These are phyloP conservation scores for Boletus rufocinnamomeus DNA, from an alignment of 768 basidiomycete genomes.

Conservation along the genomic window DNA sequence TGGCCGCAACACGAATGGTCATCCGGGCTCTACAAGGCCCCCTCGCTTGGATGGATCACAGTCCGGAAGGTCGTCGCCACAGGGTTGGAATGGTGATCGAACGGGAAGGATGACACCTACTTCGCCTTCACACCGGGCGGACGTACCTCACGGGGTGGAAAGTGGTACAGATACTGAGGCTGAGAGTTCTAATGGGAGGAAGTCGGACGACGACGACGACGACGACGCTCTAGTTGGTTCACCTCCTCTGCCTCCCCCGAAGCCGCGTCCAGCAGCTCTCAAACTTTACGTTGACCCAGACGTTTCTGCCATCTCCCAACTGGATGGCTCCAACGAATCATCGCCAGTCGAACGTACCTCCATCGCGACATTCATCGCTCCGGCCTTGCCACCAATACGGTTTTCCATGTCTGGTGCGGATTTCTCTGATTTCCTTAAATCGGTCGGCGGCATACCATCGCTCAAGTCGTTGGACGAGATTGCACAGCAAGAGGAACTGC, in stretches of 20 bases:
- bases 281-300: conserved; percentile 27
- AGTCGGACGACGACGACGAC: conserved; percentile 31
- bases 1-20: conserved; percentile 10
- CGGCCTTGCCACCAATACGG: conserved; percentile 87
- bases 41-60: conserved; percentile 21
- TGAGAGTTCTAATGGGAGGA: conserved; percentile 46
- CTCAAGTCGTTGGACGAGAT: conserved; percentile 50
- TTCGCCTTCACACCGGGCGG: conserved; percentile 63
- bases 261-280: conserved; percentile 37
- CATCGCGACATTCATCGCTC: conserved; percentile 78
- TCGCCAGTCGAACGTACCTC: conserved; percentile 68
- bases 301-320: conserved; percentile 25
- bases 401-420: conserved; percentile 84
- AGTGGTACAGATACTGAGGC: conserved; percentile 74
- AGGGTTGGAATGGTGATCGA: conserved; percentile 25
- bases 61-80: conserved; percentile 24
- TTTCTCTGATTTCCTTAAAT: conserved; percentile 72
- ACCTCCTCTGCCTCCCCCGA: conserved; percentile 50
- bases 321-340: conserved; percentile 53
- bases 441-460: conserved; percentile 53
- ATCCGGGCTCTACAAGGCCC: conserved; percentile 6
- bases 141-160: conserved; percentile 73
- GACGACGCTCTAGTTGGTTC: conserved; percentile 22
- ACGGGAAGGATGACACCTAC: conserved; percentile 38
- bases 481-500: conserved; percentile 43